A percentile compares a stretch with the other conserved stretches of the same genome.
Conservation (phyloP, 129 eudicot genomes). For the Ambrosia trifida region DNA sequence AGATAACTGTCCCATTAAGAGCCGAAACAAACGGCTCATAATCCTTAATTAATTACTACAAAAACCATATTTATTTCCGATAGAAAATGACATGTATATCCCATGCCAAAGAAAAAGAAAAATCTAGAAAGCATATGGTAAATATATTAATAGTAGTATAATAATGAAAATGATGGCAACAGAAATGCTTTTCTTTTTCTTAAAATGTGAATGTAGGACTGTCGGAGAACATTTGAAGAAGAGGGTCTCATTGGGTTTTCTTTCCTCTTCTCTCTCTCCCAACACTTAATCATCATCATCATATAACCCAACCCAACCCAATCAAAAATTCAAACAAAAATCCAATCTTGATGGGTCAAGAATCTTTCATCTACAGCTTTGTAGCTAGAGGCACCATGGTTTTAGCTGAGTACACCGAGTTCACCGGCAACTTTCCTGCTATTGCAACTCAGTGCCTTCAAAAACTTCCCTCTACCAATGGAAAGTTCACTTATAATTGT, state of each 20-base stretch:
- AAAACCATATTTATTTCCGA: neutral
- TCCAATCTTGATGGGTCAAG: constrained; percentile 58
- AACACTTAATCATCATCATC: neutral
- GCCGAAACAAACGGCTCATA: no score
- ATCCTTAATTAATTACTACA: no score
- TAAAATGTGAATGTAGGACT: constrained; percentile 36
- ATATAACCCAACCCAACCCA: neutral
- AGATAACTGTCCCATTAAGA: no score
- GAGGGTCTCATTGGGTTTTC: constrained; percentile 22
- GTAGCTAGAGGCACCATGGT: constrained; percentile 88
- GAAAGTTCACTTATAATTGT: constrained; percentile 69
- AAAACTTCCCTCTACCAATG: constrained; percentile 64
- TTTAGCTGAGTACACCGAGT: constrained; percentile 82
- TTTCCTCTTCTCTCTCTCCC: constrained; percentile 21
- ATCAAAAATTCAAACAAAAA: constrained; percentile 7
- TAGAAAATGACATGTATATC: constrained; percentile 18
- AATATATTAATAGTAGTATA: constrained; percentile 2
- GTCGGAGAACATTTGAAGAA: constrained; percentile 27
- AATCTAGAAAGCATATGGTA: neutral
- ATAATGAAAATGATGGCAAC: constrained; percentile 18
- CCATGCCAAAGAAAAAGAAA: constrained; percentile 7
- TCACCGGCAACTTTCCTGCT: constrained; percentile 86
- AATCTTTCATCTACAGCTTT: constrained; percentile 86
- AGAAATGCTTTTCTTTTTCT: constrained; percentile 26
- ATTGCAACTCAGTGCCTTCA: constrained; percentile 90